These are phyloP conservation scores for Talaromyces sp. DNA, from an alignment of 2,329 filamentous ascomycete species.

Conservation along the genomic window DNA sequence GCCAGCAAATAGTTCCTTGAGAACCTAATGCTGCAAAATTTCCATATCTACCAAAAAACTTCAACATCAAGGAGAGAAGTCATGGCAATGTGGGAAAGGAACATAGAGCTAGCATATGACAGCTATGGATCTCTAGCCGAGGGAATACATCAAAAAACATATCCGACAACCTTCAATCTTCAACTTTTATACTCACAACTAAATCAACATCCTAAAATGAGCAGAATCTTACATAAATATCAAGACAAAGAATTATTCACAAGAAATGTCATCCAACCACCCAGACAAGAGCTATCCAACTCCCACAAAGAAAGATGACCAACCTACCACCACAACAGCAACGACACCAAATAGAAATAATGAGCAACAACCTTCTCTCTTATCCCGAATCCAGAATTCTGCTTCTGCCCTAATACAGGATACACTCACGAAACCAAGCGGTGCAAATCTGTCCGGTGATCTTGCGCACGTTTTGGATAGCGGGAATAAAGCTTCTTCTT, in stretches of 20 bases:
- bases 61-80: background rate
- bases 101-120: background rate
- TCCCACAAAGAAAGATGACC: background rate
- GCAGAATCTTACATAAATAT: background rate
- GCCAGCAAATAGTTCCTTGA: background rate
- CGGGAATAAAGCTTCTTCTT: slow-evolving; percentile 14
- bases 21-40: background rate
- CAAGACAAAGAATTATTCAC: background rate
- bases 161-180: background rate
- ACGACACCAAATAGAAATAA: slow-evolving; percentile 5
- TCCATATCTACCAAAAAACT: background rate
- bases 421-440: slow-evolving; percentile 26
- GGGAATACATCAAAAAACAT: background rate
- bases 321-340: background rate
- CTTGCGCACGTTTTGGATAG: slow-evolving; percentile 22
- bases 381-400: slow-evolving; percentile 31
- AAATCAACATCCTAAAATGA: background rate
- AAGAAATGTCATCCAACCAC: background rate
- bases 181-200: background rate
- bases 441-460: slow-evolving; percentile 20
- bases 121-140: background rate
- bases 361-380: slow-evolving; percentile 25
- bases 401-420: slow-evolving; percentile 34
- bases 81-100: background rate
- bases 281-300: background rate